Evolutionary conservation across 371 early-diverging fungal genomes (phyloP).

Genomic region (Mucor irregularis): DNA sequence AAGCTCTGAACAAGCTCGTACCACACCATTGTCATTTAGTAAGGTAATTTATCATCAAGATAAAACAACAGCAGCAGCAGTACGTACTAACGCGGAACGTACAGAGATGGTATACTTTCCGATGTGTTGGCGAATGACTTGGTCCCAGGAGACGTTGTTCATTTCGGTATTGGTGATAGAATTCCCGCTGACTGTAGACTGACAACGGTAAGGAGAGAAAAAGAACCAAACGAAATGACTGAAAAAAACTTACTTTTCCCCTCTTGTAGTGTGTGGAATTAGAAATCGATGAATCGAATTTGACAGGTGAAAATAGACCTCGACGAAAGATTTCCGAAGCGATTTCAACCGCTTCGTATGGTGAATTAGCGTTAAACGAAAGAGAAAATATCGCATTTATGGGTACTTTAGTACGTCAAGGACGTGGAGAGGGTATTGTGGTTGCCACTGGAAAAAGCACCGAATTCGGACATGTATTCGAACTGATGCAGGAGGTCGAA

Average conservation of each 20-base stretch:
- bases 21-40: constrained; percentile 83
- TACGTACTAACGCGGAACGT: neutral
- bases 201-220: constrained; percentile 53
- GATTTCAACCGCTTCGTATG: constrained; percentile 42
- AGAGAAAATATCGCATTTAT: constrained; percentile 85
- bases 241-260: neutral
- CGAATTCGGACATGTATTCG: constrained; percentile 85
- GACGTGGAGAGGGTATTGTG: constrained; percentile 81
- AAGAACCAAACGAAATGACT: neutral
- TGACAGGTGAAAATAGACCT: constrained; percentile 91
- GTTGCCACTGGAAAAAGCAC: constrained; percentile 86
- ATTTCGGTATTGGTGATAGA: constrained; percentile 83
- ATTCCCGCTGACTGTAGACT: constrained; percentile 88
- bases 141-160: constrained; percentile 85
- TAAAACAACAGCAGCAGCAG: neutral
- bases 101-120: constrained; percentile 60
- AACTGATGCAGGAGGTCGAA: constrained; percentile 85
- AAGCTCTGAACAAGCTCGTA: constrained; percentile 85
- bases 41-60: constrained; percentile 45
- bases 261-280: constrained; percentile 63
- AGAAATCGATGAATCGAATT: constrained; percentile 84
- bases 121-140: constrained; percentile 71
- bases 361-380: constrained; percentile 69
- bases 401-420: constrained; percentile 85
- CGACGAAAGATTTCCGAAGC: constrained; percentile 64